Evolutionary conservation across 2,329 filamentous ascomycete species (phyloP).

Genomic region (Ophiostoma quercus): DNA sequence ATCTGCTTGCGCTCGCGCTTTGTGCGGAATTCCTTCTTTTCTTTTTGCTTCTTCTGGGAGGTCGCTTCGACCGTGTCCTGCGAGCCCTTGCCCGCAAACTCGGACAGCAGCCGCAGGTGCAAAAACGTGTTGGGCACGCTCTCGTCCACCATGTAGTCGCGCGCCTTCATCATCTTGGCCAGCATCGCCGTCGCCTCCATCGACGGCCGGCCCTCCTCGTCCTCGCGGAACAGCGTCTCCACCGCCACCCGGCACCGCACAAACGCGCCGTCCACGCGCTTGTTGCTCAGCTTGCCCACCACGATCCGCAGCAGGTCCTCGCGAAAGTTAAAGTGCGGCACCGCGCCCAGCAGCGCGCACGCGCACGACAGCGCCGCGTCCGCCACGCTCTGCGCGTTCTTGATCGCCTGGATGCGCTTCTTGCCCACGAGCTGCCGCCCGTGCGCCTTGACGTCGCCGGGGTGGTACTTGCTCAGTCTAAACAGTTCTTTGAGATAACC

Average conservation of each 20-base stretch:
- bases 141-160: constrained; percentile 77
- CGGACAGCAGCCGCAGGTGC: constrained; percentile 78
- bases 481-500: constrained; percentile 72
- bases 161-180: constrained; percentile 91
- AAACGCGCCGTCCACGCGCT: constrained; percentile 68
- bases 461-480: constrained; percentile 52
- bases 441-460: constrained; percentile 27
- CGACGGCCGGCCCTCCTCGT: constrained; percentile 84
- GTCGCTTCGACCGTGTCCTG: constrained; percentile 63
- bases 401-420: constrained; percentile 22
- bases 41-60: constrained; percentile 57
- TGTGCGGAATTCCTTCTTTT: constrained; percentile 79
- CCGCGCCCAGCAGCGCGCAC: constrained; percentile 70
- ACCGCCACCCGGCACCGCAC: constrained; percentile 71
- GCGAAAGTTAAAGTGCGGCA: constrained; percentile 97
- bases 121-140: constrained; percentile 85
- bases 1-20: constrained; percentile 79
- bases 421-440: constrained; percentile 31
- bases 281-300: constrained; percentile 72
- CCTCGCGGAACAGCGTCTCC: constrained; percentile 74
- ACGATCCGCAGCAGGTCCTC: constrained; percentile 81
- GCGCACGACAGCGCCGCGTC: constrained; percentile 79
- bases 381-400: constrained; percentile 45
- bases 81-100: constrained; percentile 81
- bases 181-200: constrained; percentile 80